Conservation (phyloP, 2,329 filamentous ascomycete species). For the Epichloe sylvatica region DNA sequence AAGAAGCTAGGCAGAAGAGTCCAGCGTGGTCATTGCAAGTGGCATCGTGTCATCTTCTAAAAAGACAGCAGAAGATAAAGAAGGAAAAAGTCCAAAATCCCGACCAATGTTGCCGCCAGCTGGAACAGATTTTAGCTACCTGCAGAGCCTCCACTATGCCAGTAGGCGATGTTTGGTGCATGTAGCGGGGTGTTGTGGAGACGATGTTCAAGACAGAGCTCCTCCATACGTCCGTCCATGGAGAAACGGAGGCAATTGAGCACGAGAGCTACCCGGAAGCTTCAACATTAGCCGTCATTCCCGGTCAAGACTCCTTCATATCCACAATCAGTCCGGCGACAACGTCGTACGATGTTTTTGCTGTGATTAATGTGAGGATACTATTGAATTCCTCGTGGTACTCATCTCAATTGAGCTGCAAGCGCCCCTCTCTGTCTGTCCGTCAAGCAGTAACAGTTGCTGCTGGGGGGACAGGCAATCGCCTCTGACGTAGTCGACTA, state of each 20-base stretch:
- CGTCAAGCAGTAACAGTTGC: too few relatives aligned
- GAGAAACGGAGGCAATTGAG: background rate
- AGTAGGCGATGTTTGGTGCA: conserved; percentile 6
- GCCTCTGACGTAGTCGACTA: background rate
- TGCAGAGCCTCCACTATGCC: conserved; percentile 7
- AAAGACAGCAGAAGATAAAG: conserved; percentile 7
- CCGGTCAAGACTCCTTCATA: background rate
- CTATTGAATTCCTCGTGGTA: background rate
- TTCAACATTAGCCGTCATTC: background rate
- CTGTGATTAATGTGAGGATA: background rate
- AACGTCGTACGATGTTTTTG: background rate
- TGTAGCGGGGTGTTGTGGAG: conserved; percentile 8
- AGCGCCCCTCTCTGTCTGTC: background rate
- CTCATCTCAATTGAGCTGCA: background rate
- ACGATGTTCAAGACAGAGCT: background rate
- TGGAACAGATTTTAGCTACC: background rate
- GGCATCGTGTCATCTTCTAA: conserved; percentile 21
- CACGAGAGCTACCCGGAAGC: background rate
- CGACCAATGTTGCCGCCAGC: conserved; percentile 1
- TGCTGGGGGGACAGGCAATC: background rate
- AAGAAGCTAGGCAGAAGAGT: conserved; percentile 10
- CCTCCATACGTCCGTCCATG: background rate
- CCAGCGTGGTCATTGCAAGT: conserved; percentile 17
- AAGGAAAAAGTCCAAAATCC: conserved; percentile 2
- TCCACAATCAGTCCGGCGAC: background rate